Evolutionary conservation across 306 rosid species (phyloP).

Genomic region (Inga leiocalycina): DNA sequence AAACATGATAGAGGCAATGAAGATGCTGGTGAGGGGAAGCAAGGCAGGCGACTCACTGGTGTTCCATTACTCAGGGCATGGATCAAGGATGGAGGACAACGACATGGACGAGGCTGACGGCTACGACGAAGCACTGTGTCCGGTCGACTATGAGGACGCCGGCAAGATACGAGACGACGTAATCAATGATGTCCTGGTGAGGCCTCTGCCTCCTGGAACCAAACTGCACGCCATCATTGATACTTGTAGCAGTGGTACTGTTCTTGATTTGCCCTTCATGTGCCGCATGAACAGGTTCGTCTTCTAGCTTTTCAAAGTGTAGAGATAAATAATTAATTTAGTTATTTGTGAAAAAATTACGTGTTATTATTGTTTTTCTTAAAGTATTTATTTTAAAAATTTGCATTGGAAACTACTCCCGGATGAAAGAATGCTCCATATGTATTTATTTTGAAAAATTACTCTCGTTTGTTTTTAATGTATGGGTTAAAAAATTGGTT

Average conservation of each 20-base stretch:
- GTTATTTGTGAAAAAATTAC: too few species aligned
- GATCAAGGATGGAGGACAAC: background rate
- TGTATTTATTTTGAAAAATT: too few species aligned
- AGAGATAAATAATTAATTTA: too few species aligned
- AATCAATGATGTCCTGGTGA: constrained; percentile 50
- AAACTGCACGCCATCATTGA: constrained; percentile 60
- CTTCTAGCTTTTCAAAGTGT: background rate
- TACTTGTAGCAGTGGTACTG: constrained; percentile 55
- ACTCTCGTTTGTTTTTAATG: background rate
- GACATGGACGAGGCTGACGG: constrained; percentile 45
- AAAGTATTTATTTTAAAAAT: too few species aligned
- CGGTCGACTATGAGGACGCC: constrained; percentile 39
- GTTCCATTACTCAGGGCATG: background rate
- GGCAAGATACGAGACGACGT: constrained; percentile 52
- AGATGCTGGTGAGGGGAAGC: constrained; percentile 46
- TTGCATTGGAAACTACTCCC: too few species aligned
- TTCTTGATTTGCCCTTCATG: constrained; percentile 49
- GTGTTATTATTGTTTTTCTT: too few species aligned
- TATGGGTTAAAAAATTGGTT: too few species aligned
- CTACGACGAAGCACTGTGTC: constrained; percentile 52
- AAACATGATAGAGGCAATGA: constrained; percentile 49
- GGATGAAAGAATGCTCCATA: too few species aligned
- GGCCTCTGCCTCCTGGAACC: constrained; percentile 49
- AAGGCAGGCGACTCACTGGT: background rate
- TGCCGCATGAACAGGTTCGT: constrained; percentile 53